Evolutionary conservation across 352 stramenopile genomes (phyloP).

Genomic region (Pythium rishiriense): DNA sequence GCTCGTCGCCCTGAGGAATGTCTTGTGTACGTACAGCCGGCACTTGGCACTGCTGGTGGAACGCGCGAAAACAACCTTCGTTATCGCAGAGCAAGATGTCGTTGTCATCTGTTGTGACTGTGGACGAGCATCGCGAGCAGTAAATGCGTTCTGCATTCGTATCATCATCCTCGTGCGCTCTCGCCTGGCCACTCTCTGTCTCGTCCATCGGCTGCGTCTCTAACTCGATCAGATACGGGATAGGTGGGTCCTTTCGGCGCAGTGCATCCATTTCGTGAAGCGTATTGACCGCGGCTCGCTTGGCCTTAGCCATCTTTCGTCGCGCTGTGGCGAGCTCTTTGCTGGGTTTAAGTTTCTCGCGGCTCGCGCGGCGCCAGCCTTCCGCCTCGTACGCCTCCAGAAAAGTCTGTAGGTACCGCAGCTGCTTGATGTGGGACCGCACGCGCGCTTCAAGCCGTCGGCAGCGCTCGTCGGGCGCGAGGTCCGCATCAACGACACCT

Average conservation of each 20-base stretch:
- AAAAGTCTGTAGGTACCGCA: slow-evolving; percentile 65
- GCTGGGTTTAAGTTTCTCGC: slow-evolving; percentile 81
- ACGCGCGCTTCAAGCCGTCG: slow-evolving; percentile 26
- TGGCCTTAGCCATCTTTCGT: slow-evolving; percentile 53
- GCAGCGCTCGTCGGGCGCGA: slow-evolving; percentile 20
- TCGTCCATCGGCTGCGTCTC: neutral
- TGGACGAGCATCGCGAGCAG: slow-evolving; percentile 72
- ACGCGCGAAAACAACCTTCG: slow-evolving; percentile 69
- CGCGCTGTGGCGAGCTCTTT: slow-evolving; percentile 58
- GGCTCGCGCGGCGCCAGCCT: slow-evolving; percentile 74
- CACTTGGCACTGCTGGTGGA: slow-evolving; percentile 78
- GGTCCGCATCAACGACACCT: neutral
- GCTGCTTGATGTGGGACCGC: slow-evolving; percentile 26
- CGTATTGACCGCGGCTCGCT: slow-evolving; percentile 50
- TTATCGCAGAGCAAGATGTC: slow-evolving; percentile 87
- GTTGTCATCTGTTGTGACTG: slow-evolving; percentile 66
- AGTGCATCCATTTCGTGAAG: slow-evolving; percentile 39
- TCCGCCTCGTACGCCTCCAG: slow-evolving; percentile 83
- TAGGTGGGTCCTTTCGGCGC: slow-evolving; percentile 49
- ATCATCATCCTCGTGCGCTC: slow-evolving; percentile 10
- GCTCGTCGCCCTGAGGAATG: slow-evolving; percentile 62
- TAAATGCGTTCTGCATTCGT: slow-evolving; percentile 54
- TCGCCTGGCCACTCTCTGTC: neutral
- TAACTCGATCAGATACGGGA: slow-evolving; percentile 44
- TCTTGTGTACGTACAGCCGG: slow-evolving; percentile 55